These are phyloP conservation scores for Globisporangium irregulare DNA, from an alignment of 352 stramenopile species.

Conservation along the genomic window DNA sequence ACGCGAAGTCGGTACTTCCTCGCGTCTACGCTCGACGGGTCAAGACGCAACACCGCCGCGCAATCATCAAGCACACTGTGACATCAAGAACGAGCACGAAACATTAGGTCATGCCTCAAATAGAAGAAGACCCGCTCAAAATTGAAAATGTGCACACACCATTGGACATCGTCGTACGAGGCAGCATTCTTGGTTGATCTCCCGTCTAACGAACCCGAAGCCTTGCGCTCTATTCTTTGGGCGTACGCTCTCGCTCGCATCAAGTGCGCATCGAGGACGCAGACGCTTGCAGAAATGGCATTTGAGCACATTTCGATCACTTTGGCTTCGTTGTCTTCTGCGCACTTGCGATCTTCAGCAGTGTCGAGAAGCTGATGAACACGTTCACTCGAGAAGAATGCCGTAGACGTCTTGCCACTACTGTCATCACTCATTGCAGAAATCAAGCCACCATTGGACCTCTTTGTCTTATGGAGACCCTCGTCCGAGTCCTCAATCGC, in stretches of 20 bases:
- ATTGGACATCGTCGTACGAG: constrained; percentile 9
- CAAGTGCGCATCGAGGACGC: constrained; percentile 18
- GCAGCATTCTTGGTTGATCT: not conserved
- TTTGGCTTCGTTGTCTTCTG: constrained; percentile 1
- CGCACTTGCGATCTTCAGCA: not conserved
- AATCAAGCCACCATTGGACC: not conserved
- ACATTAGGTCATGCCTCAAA: not conserved
- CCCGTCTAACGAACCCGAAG: not conserved
- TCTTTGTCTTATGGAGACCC: not conserved
- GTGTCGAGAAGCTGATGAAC: constrained; percentile 6
- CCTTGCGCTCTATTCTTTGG: constrained; percentile 12
- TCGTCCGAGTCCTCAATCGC: constrained; percentile 23
- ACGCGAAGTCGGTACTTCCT: constrained; percentile 13
- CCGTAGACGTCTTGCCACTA: not conserved
- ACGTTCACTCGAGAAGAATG: constrained; percentile 14
- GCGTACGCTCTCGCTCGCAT: constrained; percentile 15
- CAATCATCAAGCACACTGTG: constrained; percentile 22
- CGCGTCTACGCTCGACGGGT: constrained; percentile 19
- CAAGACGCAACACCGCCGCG: constrained; percentile 9
- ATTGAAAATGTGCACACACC: not conserved
- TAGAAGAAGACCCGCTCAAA: not conserved
- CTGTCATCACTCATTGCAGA: not conserved
- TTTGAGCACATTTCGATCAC: constrained; percentile 19
- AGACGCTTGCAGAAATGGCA: constrained; percentile 21
- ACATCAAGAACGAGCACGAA: not conserved